phyloP scores from a whole-genome alignment of 2,329 filamentous ascomycete genomes.

The Teratosphaeria destructans region DNA sequence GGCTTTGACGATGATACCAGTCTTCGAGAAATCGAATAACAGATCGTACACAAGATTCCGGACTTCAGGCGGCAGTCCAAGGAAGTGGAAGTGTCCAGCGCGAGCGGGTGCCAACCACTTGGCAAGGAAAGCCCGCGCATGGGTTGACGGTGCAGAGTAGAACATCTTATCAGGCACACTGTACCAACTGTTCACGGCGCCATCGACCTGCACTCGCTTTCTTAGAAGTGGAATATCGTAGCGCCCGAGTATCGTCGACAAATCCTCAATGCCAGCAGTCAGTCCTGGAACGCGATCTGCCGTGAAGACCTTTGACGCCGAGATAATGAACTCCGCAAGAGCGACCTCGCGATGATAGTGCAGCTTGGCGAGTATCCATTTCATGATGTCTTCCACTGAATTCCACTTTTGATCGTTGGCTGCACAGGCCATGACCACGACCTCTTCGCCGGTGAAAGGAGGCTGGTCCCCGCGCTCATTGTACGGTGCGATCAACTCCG shows the following conservation, averaged over 20 bases:
- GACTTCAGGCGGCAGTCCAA: background rate
- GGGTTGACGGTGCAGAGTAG: background rate
- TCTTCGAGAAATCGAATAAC: background rate
- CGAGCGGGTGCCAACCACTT: background rate
- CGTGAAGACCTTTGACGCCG: background rate
- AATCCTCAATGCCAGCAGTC: background rate
- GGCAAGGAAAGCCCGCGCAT: background rate
- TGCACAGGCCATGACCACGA: conserved; percentile 4
- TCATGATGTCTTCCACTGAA: background rate
- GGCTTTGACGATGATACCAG: background rate
- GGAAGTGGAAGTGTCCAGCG: background rate
- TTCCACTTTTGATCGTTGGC: background rate
- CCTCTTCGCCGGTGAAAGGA: conserved; percentile 1
- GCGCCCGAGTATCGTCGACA: background rate
- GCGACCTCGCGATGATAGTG: background rate
- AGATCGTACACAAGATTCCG: background rate
- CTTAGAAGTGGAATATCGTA: background rate
- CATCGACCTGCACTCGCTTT: background rate
- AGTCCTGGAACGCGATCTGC: background rate
- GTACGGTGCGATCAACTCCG: conserved; percentile 1
- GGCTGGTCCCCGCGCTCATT: background rate
- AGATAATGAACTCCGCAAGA: background rate
- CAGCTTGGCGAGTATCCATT: background rate
- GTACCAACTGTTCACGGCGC: background rate
- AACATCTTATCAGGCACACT: background rate